phyloP scores from a whole-genome alignment of 2,329 filamentous ascomycete genomes.

The Talaromyces piceae region DNA sequence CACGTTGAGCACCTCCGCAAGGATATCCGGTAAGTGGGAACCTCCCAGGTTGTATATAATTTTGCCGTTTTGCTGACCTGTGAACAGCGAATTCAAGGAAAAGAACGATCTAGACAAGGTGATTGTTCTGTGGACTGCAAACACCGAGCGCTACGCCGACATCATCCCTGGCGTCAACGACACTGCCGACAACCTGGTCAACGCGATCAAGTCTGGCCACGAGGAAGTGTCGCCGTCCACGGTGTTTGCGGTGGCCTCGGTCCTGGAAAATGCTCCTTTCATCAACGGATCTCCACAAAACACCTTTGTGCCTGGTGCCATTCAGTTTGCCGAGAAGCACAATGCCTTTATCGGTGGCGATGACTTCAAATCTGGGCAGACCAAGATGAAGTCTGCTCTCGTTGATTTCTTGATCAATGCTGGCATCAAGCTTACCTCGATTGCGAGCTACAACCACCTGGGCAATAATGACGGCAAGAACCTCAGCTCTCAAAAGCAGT shows the following conservation, averaged over 20 bases:
- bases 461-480: constrained; percentile 99
- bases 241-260: constrained; percentile 89
- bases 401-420: constrained; percentile 98
- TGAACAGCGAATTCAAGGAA: constrained; percentile 74
- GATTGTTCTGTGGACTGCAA: constrained; percentile 96
- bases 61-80: not conserved
- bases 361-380: constrained; percentile 99
- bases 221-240: constrained; percentile 91
- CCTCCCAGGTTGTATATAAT: constrained; percentile 3
- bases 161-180: constrained; percentile 86
- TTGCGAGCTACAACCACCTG: constrained; percentile 98
- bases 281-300: constrained; percentile 99
- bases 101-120: constrained; percentile 83
- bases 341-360: constrained; percentile 91
- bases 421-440: constrained; percentile 96
- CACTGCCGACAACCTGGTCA: constrained; percentile 87
- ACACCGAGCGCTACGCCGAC: constrained; percentile 94
- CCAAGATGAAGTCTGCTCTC: constrained; percentile 99
- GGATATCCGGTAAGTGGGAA: constrained; percentile 67
- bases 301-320: constrained; percentile 91
- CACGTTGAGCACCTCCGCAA: constrained; percentile 90
- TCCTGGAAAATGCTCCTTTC: constrained; percentile 83
- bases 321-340: constrained; percentile 81
- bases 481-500: constrained; percentile 92
- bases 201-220: constrained; percentile 78